A percentile compares a stretch with the other conserved stretches of the same genome.
These are phyloP conservation scores for Penicillium sp. DNA, from an alignment of 2,329 filamentous ascomycete species.

Conservation along the genomic window DNA sequence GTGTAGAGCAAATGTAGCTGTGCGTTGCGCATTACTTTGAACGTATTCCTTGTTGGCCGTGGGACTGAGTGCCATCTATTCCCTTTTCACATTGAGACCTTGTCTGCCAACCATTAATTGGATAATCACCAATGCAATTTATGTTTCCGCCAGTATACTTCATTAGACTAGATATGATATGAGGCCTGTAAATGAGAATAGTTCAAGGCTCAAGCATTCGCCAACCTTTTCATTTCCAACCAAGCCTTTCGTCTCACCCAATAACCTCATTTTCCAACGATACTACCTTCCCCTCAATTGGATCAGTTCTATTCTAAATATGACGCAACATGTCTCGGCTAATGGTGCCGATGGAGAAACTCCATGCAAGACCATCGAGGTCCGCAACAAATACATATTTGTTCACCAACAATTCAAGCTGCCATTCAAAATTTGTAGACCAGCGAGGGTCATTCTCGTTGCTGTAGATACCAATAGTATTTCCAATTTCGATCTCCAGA, in stretches of 20 bases:
- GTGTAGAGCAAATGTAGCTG: neutral
- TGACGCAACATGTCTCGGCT: neutral
- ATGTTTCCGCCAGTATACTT: neutral
- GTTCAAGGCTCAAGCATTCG: neutral
- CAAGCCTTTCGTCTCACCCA: neutral
- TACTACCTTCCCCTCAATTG: neutral
- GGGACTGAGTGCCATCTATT: neutral
- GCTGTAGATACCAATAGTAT: no score
- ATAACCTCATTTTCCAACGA: neutral
- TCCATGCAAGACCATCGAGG: no score
- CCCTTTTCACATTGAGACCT: neutral
- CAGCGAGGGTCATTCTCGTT: no score
- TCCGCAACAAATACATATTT: no score
- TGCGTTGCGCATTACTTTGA: neutral
- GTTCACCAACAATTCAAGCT: no score
- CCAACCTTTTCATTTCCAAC: neutral
- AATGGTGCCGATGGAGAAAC: neutral
- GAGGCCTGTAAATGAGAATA: no score
- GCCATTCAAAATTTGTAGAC: no score
- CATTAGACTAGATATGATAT: neutral
- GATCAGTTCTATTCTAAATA: neutral
- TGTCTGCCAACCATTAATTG: neutral
- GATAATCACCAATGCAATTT: neutral
- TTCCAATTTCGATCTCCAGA: no score
- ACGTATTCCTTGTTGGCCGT: neutral